These are phyloP conservation scores for Macrotyloma uniflorum DNA, from an alignment of 306 rosid species.

Conservation along the genomic window DNA sequence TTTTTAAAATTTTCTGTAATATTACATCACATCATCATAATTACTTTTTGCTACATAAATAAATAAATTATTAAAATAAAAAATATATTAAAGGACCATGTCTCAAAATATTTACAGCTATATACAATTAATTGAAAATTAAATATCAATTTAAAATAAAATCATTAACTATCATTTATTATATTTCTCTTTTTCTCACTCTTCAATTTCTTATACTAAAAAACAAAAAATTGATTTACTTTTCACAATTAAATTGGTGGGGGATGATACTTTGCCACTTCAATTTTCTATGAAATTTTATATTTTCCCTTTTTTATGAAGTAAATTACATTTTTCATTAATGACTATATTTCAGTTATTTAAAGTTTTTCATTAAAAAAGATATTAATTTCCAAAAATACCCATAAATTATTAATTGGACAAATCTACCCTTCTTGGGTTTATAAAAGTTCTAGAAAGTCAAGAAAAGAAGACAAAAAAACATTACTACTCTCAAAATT, in stretches of 20 bases:
- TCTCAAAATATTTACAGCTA: too few relatives aligned
- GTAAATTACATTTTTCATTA: neutral
- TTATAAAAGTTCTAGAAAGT: neutral
- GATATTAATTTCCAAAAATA: neutral
- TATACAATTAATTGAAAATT: too few relatives aligned
- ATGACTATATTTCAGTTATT: neutral
- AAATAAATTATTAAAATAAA: too few relatives aligned
- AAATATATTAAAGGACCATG: too few relatives aligned
- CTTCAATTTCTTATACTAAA: neutral
- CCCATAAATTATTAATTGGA: neutral
- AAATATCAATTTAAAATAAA: too few relatives aligned
- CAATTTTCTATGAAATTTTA: neutral
- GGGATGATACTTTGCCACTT: neutral
- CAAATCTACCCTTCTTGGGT: neutral
- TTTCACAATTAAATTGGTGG: neutral
- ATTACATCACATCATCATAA: neutral
- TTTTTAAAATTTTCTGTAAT: too few relatives aligned
- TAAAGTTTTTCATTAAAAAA: neutral
- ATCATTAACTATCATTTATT: neutral
- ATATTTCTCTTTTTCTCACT: neutral
- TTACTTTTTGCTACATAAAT: too few relatives aligned
- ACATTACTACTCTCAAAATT: neutral
- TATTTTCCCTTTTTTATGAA: neutral
- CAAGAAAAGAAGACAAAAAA: neutral
- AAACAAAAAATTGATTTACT: neutral